phyloP scores from a whole-genome alignment of 2,329 filamentous ascomycete species.

The Teratosphaeria pseudoeucalypti region DNA sequence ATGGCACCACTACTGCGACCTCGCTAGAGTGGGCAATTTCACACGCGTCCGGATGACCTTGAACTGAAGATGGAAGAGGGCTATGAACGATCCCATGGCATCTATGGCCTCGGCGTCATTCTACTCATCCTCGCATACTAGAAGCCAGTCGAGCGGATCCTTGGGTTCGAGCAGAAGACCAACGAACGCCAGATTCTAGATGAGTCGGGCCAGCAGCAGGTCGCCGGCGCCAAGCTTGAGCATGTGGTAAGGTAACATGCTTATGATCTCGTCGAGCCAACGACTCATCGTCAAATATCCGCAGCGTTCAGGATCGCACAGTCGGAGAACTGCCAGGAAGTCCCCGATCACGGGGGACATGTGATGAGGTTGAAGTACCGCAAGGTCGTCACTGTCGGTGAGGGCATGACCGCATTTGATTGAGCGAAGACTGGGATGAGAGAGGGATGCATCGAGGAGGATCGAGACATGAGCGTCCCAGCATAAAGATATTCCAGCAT shows the following conservation, averaged over 20 bases:
- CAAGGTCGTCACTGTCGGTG: background rate
- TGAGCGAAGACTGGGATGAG: background rate
- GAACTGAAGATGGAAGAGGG: background rate
- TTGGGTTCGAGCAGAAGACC: background rate
- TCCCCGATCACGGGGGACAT: background rate
- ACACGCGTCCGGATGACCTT: background rate
- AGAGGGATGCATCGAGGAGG: background rate
- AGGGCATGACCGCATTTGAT: background rate
- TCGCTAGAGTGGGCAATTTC: background rate
- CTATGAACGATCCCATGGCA: background rate
- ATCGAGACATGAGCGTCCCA: background rate
- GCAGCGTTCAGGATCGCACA: background rate
- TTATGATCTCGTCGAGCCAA: background rate
- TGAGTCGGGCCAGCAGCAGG: background rate
- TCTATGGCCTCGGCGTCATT: background rate
- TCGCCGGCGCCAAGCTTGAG: background rate
- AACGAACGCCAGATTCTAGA: background rate
- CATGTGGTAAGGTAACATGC: background rate
- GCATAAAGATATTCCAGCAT: too few species aligned
- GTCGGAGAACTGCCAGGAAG: background rate
- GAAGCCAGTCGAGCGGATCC: background rate
- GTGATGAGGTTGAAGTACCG: background rate
- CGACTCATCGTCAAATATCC: background rate
- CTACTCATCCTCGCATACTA: background rate
- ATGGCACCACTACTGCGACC: background rate